Evolutionary conservation across 2,329 filamentous ascomycete genomes (phyloP).

Genomic region (Polytolypa hystricis): DNA sequence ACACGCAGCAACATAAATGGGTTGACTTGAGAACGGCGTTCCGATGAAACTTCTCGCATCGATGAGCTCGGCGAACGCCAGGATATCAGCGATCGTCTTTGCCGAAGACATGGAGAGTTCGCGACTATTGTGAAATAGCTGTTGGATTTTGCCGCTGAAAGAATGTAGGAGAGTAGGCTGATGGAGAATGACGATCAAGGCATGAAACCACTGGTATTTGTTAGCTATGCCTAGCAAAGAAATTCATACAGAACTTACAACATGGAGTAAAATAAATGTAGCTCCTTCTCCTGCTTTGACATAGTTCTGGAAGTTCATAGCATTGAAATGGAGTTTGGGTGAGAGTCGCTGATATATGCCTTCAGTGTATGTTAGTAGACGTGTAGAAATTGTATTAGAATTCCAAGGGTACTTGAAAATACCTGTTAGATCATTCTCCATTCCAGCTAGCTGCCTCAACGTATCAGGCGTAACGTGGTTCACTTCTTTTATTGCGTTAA

Average conservation of each 20-base stretch:
- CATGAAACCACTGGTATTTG: conserved; percentile 59
- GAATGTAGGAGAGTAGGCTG: conserved; percentile 73
- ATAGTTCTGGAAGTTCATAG: conserved; percentile 75
- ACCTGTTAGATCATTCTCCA: conserved; percentile 67
- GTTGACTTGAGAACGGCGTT: conserved; percentile 81
- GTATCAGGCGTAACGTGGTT: conserved; percentile 66
- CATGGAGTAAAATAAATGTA: conserved; percentile 75
- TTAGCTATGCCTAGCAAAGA: conserved; percentile 11
- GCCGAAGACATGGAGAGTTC: conserved; percentile 78
- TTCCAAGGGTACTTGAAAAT: conserved; percentile 14
- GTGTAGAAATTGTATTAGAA: no score
- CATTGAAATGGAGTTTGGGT: conserved; percentile 67
- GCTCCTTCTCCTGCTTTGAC: conserved; percentile 70
- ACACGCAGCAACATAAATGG: conserved; percentile 83
- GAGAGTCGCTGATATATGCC: conserved; percentile 64
- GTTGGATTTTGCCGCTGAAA: conserved; percentile 57
- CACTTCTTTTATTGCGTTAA: conserved; percentile 67
- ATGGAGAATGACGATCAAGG: conserved; percentile 72
- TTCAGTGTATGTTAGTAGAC: neutral
- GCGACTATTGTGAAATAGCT: conserved; percentile 67
- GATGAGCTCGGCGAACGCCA: conserved; percentile 75
- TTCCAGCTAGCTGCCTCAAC: conserved; percentile 58
- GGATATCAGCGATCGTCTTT: conserved; percentile 82
- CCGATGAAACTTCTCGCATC: conserved; percentile 77
- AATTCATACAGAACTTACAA: conserved; percentile 30